Base-by-base conservation (phyloP, 2,329 filamentous ascomycete genomes). In the Myriosclerotinia curreyana region DNA sequence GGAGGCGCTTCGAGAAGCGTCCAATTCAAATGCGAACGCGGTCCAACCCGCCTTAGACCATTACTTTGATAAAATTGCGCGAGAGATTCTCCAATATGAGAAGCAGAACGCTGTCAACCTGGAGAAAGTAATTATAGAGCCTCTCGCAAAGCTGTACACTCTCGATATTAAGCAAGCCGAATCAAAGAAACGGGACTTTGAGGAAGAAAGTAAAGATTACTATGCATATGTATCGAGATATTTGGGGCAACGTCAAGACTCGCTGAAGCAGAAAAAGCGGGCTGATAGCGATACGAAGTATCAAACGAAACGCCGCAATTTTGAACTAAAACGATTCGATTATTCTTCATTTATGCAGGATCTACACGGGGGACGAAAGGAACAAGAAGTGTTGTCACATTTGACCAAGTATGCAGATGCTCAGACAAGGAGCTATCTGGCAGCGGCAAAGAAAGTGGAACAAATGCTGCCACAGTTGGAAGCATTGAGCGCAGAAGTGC, bases 321-420 rank as follows among this genome's bases (percentile, higher is more conserved):
- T 99, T 73, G 95, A 99, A 79, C 83, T 99, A 64, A 97, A 96
- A 79, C 88, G 96, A 12, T 99, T 99, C 73, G 96, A 99, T 76
- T 99, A 99, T 76, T 98, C 94, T 3, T 96, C 92, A 17, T 99
- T 98, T 74, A 96, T 99, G 91, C 94, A 98, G 73, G 95, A 99
- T 79, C 82, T 99, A n/a, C 95, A 98, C 68, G 95, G 95, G 38
- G 95, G 95, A n/a, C 88, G 95, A 67, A 99, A 98, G 75, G 95
- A 99, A 72, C 95, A 98, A 74, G 95, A 99, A 75, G 91, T 99
- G 5, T 78, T 99, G 38, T 98, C 94, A 1, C 91, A 97, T 74
- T 82, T 99, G 40, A 99, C 95, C 1, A 94, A 89, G 74, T 99
- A 93, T 75, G 96, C 96, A 12, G 92, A 96, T 74, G 86, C 89